Conservation (phyloP, 2,329 filamentous ascomycete species). For the Corynespora cassiicola region DNA sequence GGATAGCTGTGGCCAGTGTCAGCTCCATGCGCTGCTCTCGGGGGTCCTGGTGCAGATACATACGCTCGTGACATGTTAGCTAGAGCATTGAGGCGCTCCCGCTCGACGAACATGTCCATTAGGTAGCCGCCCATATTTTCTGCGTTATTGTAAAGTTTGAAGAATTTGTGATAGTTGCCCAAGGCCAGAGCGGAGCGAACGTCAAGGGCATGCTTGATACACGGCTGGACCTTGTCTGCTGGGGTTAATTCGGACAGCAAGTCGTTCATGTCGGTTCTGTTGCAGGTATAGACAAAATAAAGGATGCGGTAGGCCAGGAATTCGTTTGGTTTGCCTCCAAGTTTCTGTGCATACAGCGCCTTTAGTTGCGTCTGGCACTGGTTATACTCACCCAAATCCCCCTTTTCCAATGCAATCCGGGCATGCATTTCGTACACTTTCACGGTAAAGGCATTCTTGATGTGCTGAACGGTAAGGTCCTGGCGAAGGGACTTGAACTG, state of each 20-base stretch:
- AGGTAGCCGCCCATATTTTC: constrained; percentile 98
- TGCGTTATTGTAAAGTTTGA: constrained; percentile 91
- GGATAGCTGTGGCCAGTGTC: constrained; percentile 79
- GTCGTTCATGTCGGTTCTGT: constrained; percentile 98
- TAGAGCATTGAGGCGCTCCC: constrained; percentile 89
- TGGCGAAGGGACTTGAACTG: constrained; percentile 99
- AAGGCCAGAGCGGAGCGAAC: constrained; percentile 90
- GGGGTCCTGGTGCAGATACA: constrained; percentile 51
- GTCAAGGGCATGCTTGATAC: constrained; percentile 79
- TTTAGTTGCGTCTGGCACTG: constrained; percentile 99
- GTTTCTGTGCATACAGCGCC: constrained; percentile 83
- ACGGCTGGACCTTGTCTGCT: constrained; percentile 94
- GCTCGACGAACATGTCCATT: constrained; percentile 98
- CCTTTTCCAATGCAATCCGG: constrained; percentile 95
- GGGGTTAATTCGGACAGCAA: constrained; percentile 97
- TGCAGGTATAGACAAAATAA: constrained; percentile 99
- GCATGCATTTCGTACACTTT: constrained; percentile 97
- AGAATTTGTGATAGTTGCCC: constrained; percentile 97
- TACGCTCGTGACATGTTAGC: constrained; percentile 95
- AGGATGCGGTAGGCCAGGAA: constrained; percentile 99
- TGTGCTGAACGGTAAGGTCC: constrained; percentile 96
- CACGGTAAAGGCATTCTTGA: constrained; percentile 96
- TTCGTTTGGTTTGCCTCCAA: constrained; percentile 90
- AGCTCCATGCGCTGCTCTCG: not conserved
- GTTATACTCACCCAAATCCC: constrained; percentile 99